Percentiles rank a stretch among this genome's conserved stretches.
These are phyloP conservation scores for Talaromyces amestolkiae DNA, from an alignment of 2,329 filamentous ascomycete genomes.

Conservation along the genomic window DNA sequence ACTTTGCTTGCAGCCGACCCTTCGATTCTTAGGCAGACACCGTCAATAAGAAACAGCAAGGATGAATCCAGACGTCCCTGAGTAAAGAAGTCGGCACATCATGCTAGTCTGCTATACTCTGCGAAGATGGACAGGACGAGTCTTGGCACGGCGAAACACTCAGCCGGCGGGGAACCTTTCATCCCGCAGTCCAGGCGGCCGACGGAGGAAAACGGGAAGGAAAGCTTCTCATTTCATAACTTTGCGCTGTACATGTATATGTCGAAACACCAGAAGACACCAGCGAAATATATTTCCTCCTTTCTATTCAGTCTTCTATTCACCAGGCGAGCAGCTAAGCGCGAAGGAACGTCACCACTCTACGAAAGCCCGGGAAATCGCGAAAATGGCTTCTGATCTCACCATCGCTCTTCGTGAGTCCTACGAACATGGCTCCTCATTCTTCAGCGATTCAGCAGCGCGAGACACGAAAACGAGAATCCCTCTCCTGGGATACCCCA, in stretches of 20 bases:
- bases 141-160: slow-evolving; percentile 14
- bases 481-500: slow-evolving; percentile 18
- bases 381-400: slow-evolving; percentile 15
- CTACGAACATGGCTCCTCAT: slow-evolving; percentile 12
- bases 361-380: not conserved
- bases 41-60: not conserved
- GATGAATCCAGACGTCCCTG: not conserved
- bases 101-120: not conserved
- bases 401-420: slow-evolving; percentile 15
- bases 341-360: not conserved
- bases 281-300: not conserved
- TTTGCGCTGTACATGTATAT: not conserved
- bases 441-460: slow-evolving; percentile 1
- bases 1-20: not conserved
- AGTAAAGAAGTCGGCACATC: not conserved
- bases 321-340: not conserved
- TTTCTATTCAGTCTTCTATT: not conserved
- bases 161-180: slow-evolving; percentile 4
- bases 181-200: not conserved
- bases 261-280: not conserved
- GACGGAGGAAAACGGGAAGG: not conserved
- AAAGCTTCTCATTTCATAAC: not conserved
- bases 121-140: not conserved
- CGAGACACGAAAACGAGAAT: slow-evolving; percentile 8
- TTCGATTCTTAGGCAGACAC: not conserved